Evolutionary conservation across 139 green algal genomes (phyloP), one percentile per base, ranked within the genome.

Genomic region (Mesotaenium endlicherianum): DNA sequence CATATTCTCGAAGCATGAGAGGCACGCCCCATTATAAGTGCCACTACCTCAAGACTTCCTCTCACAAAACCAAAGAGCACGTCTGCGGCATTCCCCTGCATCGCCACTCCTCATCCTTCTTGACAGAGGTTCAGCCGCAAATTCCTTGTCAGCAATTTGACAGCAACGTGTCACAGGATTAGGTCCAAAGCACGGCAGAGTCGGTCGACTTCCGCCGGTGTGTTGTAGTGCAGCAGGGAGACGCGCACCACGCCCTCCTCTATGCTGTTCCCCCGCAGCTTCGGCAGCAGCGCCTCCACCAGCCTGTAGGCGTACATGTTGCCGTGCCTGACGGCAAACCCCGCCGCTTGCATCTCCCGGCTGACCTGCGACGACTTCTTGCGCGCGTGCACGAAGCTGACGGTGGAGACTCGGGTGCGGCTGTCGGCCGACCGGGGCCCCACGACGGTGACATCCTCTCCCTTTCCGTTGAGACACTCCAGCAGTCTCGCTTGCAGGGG

Each of bases 171-270:
- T 75, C 36, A 75, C 31, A 75, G 20, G 17, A 75, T 75, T 41
- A 31, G 2, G 20, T 88, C 47, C 42, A 92, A 36, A 8, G 76
- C 84, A 39, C 0, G 71, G 8, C 90, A 55, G 11, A 91, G 58
- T 0, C 14, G 14, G 34, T 81, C 85, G 30, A 92, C 85, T 77
- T 92, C 89, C 0, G 45, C 72, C 38, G 70, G 60, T 26, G 89
- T 90, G 85, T 92, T 92, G 75, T 92, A 92, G 77, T 92, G 88
- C 85, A 92, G 34, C 68, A 92, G 50, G n/a, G 81, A 88, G 3
- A 90, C 55, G 0, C 89, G 70, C 64, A 92, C 88, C 4, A 92
- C 88, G 3, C 89, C 89, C 49, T 91, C 87, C 4, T 87, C 60
- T 1, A 76, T 16, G 44, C 44, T n/a, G 16, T 39, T 43, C 31